phyloP scores from a whole-genome alignment of 1,284 basidiomycete species.

The Boletellus deceptivus region DNA sequence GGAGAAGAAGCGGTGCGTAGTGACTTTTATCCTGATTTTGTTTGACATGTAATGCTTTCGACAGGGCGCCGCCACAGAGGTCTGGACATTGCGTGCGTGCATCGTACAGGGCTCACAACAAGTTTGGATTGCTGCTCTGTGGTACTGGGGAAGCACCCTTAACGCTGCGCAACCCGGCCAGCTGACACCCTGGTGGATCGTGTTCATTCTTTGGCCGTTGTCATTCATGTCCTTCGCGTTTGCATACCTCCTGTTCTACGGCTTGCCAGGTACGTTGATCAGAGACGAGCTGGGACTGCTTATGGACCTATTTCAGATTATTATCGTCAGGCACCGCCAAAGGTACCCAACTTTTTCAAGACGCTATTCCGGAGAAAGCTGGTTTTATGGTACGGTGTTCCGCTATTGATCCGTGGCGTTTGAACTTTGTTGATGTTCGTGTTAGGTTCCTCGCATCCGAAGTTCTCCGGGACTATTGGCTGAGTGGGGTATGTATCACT shows the following conservation, averaged over 20 bases:
- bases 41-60: slow-evolving; percentile 12
- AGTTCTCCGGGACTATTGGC: slow-evolving; percentile 88
- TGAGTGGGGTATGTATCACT: slow-evolving; percentile 66
- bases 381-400: slow-evolving; percentile 64
- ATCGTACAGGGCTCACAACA: slow-evolving; percentile 92
- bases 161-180: slow-evolving; percentile 51
- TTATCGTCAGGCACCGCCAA: slow-evolving; percentile 86
- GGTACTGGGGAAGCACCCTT: slow-evolving; percentile 90
- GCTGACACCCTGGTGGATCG: slow-evolving; percentile 79
- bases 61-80: slow-evolving; percentile 85
- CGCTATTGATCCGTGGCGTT: background rate
- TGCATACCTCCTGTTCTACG: slow-evolving; percentile 78
- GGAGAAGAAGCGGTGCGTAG: slow-evolving; percentile 84
- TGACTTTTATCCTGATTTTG: background rate
- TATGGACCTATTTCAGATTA: slow-evolving; percentile 51
- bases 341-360: slow-evolving; percentile 86
- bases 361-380: slow-evolving; percentile 87
- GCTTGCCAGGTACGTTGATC: slow-evolving; percentile 67
- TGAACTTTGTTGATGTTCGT: slow-evolving; percentile 3
- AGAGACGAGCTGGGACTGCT: background rate
- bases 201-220: slow-evolving; percentile 81
- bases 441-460: slow-evolving; percentile 78
- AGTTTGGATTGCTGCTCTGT: slow-evolving; percentile 89
- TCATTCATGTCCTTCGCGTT: slow-evolving; percentile 72
- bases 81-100: slow-evolving; percentile 87